These are phyloP conservation scores for Halenospora varia DNA, from an alignment of 495 filamentous ascomycete species.

Conservation along the genomic window DNA sequence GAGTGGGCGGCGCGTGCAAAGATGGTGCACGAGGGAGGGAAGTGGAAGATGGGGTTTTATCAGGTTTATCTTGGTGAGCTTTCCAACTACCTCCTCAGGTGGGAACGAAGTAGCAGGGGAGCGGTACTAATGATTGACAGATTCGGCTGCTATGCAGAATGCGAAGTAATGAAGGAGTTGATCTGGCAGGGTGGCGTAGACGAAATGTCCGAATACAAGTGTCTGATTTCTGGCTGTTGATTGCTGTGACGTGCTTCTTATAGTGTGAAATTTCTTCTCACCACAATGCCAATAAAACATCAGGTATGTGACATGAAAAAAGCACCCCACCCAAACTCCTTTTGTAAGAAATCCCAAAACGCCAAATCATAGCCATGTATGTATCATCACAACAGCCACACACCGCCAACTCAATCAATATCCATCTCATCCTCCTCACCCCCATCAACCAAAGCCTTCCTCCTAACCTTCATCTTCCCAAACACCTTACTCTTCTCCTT, in stretches of 20 bases:
- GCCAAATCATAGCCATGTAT: slow-evolving; percentile 8
- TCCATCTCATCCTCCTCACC: slow-evolving; percentile 62
- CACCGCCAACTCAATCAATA: slow-evolving; percentile 49
- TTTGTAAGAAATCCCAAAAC: slow-evolving; percentile 18
- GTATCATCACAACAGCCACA: not conserved
- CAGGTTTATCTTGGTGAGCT: slow-evolving; percentile 60
- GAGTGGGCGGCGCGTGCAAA: slow-evolving; percentile 55
- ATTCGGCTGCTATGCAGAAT: slow-evolving; percentile 21
- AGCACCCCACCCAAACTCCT: slow-evolving; percentile 12
- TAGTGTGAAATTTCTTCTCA: too few species aligned
- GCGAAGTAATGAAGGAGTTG: slow-evolving; percentile 13
- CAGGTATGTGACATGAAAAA: not conserved
- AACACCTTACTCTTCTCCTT: slow-evolving; percentile 46
- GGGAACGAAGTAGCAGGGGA: not conserved
- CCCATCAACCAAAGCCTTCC: slow-evolving; percentile 60
- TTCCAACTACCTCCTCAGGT: not conserved
- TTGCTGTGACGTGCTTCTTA: not conserved
- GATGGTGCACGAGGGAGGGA: slow-evolving; percentile 42
- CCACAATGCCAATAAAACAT: not conserved
- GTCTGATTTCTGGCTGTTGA: not conserved
- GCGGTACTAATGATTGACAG: slow-evolving; percentile 4
- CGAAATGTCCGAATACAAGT: not conserved
- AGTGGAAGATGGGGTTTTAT: slow-evolving; percentile 57
- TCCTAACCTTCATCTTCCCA: slow-evolving; percentile 56
- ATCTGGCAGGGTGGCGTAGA: not conserved